Evolutionary conservation across 1,139 yeast genomes (phyloP).

Genomic region (Yamadazyma diddensiae): DNA sequence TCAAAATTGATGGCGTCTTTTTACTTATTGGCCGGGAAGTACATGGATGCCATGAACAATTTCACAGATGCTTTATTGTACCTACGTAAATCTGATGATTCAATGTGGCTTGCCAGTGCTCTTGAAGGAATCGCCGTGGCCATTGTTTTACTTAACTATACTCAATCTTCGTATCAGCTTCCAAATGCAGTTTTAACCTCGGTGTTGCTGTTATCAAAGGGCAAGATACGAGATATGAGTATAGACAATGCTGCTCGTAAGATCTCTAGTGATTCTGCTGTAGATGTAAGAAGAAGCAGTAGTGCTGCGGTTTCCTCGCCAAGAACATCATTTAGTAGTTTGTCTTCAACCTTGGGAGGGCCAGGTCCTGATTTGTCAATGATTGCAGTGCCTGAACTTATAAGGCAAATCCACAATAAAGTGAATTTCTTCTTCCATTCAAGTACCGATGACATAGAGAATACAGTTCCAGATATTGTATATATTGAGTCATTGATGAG

Average conservation of each 20-base stretch:
- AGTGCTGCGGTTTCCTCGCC: constrained; percentile 7
- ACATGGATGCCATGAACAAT: constrained; percentile 64
- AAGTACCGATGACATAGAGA: constrained; percentile 62
- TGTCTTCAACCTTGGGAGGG: constrained; percentile 4
- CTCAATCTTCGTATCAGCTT: constrained; percentile 58
- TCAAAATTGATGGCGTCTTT: constrained; percentile 74
- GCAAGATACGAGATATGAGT: constrained; percentile 18
- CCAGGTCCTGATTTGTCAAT: constrained; percentile 25
- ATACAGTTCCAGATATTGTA: constrained; percentile 79
- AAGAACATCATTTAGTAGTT: constrained; percentile 4
- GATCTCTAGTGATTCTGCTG: constrained; percentile 17
- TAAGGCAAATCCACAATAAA: constrained; percentile 44
- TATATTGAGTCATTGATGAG: constrained; percentile 72
- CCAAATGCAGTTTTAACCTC: constrained; percentile 38
- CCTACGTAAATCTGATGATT: constrained; percentile 65
- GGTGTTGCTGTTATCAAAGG: constrained; percentile 26
- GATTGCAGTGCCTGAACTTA: constrained; percentile 44
- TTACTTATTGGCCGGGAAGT: constrained; percentile 75
- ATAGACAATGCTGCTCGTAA: constrained; percentile 18
- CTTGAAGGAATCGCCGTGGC: constrained; percentile 77
- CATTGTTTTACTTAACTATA: constrained; percentile 55
- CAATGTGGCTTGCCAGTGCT: constrained; percentile 85
- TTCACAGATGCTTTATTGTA: constrained; percentile 69
- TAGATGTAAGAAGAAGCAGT: constrained; percentile 15
- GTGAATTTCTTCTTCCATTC: constrained; percentile 56